phyloP scores from a whole-genome alignment of 148 eudicot genomes.

The Salicornia ramosissima region DNA sequence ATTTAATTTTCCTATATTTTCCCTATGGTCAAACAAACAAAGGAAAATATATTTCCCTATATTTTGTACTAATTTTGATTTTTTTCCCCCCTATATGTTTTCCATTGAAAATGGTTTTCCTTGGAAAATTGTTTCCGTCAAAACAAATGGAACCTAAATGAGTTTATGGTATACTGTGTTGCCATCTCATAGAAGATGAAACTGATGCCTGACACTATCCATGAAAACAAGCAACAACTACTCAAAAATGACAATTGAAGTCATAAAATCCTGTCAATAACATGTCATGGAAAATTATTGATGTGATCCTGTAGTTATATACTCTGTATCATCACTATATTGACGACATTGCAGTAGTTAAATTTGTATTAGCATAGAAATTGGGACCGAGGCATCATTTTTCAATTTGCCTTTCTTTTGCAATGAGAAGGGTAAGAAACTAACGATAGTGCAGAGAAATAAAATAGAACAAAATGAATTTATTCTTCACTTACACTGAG shows the following conservation, averaged over 20 bases:
- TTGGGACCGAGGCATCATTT: neutral
- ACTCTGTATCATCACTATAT: too few species aligned
- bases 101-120: too few species aligned
- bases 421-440: neutral
- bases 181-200: neutral
- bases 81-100: too few species aligned
- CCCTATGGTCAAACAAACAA: too few species aligned
- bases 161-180: neutral
- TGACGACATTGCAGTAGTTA: too few species aligned
- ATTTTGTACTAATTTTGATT: too few species aligned
- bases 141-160: too few species aligned
- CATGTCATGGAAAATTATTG: neutral
- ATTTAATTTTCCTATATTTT: too few species aligned
- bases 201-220: neutral
- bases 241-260: neutral
- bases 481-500: conserved; percentile 84
- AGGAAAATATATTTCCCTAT: too few species aligned
- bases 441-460: neutral
- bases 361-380: neutral
- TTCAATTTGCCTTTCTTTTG: neutral
- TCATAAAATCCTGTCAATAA: neutral
- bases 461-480: neutral
- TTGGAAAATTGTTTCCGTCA: too few species aligned
- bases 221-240: neutral
- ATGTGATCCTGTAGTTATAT: neutral